phyloP scores from a whole-genome alignment of 371 early-diverging fungal genomes.

The Mucor lusitanicus region DNA sequence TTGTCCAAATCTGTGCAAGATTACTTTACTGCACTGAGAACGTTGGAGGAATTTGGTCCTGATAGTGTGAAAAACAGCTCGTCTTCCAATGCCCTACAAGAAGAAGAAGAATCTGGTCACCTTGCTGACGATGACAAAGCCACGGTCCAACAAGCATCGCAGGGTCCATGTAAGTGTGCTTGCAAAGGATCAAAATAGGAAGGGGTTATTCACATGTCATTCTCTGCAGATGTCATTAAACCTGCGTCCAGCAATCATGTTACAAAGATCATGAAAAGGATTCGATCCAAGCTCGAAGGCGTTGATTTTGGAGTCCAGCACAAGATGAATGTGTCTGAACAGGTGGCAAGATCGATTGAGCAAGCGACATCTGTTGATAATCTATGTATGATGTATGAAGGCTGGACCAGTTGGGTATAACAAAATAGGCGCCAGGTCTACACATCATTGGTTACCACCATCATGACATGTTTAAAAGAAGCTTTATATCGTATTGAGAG shows the following conservation, averaged over 20 bases:
- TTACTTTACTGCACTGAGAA: slow-evolving; percentile 30
- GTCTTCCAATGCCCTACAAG: background rate
- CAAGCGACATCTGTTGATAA: slow-evolving; percentile 61
- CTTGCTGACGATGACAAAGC: background rate
- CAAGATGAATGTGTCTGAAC: slow-evolving; percentile 62
- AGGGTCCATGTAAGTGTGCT: slow-evolving; percentile 13
- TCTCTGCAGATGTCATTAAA: background rate
- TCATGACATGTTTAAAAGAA: too few species aligned
- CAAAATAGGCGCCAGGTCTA: background rate
- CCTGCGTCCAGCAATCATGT: slow-evolving; percentile 56
- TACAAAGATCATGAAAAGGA: slow-evolving; percentile 58
- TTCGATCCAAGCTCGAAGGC: slow-evolving; percentile 74
- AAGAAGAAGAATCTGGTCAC: background rate
- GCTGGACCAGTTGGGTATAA: slow-evolving; percentile 66
- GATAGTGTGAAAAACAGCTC: slow-evolving; percentile 26
- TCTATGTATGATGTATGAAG: slow-evolving; percentile 62
- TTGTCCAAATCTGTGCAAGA: slow-evolving; percentile 17
- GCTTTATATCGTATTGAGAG: too few species aligned
- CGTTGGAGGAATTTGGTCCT: slow-evolving; percentile 44
- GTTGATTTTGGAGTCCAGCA: slow-evolving; percentile 56
- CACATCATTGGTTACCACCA: too few species aligned
- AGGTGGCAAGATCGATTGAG: slow-evolving; percentile 58
- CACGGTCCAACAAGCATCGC: slow-evolving; percentile 1
- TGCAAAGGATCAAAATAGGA: background rate
- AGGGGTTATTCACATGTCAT: background rate